phyloP scores from a whole-genome alignment of 306 rosid species.

The barrel medic (Medicago truncatula) region DNA sequence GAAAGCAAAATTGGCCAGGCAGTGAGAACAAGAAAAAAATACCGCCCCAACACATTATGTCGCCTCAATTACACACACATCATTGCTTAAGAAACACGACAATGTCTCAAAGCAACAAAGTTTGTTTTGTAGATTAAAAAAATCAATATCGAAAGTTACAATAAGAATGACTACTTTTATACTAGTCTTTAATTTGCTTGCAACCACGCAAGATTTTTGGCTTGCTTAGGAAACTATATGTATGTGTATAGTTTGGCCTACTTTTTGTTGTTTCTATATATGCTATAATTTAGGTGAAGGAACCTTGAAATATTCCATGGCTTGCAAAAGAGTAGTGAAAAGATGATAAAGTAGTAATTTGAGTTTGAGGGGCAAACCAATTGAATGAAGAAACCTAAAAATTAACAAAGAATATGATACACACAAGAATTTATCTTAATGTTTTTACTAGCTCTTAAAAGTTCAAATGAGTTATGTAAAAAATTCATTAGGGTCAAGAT shows the following conservation, averaged over 20 bases:
- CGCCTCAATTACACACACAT: conserved; percentile 35
- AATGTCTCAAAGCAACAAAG: conserved; percentile 11
- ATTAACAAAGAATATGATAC: not conserved
- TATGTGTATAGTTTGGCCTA: not conserved
- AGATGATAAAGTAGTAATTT: conserved; percentile 1
- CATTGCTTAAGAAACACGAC: conserved; percentile 33
- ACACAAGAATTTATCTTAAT: conserved; percentile 1
- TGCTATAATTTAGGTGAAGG: not conserved
- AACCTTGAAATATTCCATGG: not conserved
- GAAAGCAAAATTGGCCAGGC: not conserved
- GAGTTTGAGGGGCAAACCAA: conserved; percentile 32
- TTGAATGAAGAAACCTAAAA: conserved; percentile 40
- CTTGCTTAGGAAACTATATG: not conserved
- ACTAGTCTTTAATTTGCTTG: not conserved
- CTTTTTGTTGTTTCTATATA: not conserved
- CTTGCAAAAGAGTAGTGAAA: conserved; percentile 21
- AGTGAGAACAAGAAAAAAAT: not conserved
- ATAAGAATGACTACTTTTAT: conserved; percentile 7
- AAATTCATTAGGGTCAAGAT: too few species aligned
- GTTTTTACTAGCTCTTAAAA: too few species aligned
- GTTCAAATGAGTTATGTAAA: too few species aligned
- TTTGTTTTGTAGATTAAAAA: conserved; percentile 1
- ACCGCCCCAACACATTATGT: conserved; percentile 21
- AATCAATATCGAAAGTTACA: not conserved
- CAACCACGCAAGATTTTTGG: not conserved